Evolutionary conservation across 1,139 yeast genomes (phyloP), one percentile per base, ranked within the genome.

Genomic region (Pichia inconspicua): DNA sequence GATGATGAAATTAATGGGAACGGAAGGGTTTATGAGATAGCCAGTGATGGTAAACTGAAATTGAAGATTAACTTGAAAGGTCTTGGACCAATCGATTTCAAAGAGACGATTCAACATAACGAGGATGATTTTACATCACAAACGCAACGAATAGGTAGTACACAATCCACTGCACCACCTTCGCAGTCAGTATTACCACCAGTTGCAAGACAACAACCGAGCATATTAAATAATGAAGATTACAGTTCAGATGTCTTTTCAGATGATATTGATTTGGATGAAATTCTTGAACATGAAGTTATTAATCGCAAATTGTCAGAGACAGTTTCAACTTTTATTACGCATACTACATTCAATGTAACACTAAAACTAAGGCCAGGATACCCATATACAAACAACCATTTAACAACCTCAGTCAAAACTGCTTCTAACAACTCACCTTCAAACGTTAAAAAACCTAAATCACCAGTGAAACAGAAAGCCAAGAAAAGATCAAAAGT

Each of bases 21-120:
- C 19, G 46, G 50, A 10, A 25, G 46, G 25, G 50, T 48, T 2
- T 32, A 45, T 15, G 35, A 48, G 38, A 15, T 45, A 11, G 19
- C 34, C 8, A 30, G 42, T 14, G 44, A 48, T 22, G 51, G 51
- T 14, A 45, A 43, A 38, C 40, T 48, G 5, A 48, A 43, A 25
- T 25, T 48, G n/a, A 48, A 43, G 32, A 48, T 48, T 9, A 44
- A 45, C 5, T 41, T 48, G 11, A 48, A 41, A 42, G 51, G 51
- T 12, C 34, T 48, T 37, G 25, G n/a, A 10, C 15, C 32, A 5
- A 17, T 25, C 14, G 40, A 34, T 7, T 22, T 15, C 6, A 34
- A 15, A 10, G 22, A 34, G 22, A 17, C 19, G 14, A 15, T 14
- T 8, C 37, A n/a, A 17, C 11, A 7, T 6, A 34, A 9, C 37